phyloP scores from a whole-genome alignment of 2,329 filamentous ascomycete species.

The Aspergillus glaucus region DNA sequence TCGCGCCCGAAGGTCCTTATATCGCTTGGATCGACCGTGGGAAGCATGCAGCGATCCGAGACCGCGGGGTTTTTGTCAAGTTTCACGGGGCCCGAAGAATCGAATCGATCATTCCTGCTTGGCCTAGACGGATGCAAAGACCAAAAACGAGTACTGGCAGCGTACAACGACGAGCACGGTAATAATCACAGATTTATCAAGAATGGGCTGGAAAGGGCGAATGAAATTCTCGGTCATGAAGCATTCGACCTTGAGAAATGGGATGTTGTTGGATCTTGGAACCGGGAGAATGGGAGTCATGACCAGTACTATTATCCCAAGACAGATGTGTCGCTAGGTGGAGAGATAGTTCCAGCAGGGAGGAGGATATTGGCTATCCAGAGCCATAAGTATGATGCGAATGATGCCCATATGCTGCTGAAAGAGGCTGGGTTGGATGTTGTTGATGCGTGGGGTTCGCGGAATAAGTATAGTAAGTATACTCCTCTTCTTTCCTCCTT shows the following conservation, averaged over 20 bases:
- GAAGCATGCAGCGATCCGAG: conserved; percentile 5
- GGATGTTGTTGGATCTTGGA: conserved; percentile 58
- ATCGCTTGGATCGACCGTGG: conserved; percentile 7
- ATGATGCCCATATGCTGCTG: conserved; percentile 3
- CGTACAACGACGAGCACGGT: conserved; percentile 42
- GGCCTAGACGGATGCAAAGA: conserved; percentile 40
- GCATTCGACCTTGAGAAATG: conserved; percentile 65
- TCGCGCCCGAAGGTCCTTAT: conserved; percentile 5
- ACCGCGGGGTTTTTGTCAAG: conserved; percentile 4
- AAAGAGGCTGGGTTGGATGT: not conserved
- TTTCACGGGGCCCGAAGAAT: not conserved
- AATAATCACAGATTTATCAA: conserved; percentile 7
- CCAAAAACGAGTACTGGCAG: conserved; percentile 67
- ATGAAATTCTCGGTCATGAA: conserved; percentile 60
- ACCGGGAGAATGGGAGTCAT: conserved; percentile 6
- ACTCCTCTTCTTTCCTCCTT: not conserved
- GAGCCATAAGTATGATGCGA: conserved; percentile 8
- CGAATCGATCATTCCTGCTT: conserved; percentile 2
- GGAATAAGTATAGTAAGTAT: not conserved
- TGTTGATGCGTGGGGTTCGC: not conserved
- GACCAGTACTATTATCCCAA: conserved; percentile 8
- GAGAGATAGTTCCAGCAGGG: not conserved
- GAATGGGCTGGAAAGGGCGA: conserved; percentile 45
- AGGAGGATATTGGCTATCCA: conserved; percentile 1
- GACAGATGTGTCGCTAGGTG: not conserved